Percentiles rank a stretch among this genome's conserved stretches.
Conservation (phyloP, 2,329 filamentous ascomycete genomes). For the Phaeomoniella chlamydospora region DNA sequence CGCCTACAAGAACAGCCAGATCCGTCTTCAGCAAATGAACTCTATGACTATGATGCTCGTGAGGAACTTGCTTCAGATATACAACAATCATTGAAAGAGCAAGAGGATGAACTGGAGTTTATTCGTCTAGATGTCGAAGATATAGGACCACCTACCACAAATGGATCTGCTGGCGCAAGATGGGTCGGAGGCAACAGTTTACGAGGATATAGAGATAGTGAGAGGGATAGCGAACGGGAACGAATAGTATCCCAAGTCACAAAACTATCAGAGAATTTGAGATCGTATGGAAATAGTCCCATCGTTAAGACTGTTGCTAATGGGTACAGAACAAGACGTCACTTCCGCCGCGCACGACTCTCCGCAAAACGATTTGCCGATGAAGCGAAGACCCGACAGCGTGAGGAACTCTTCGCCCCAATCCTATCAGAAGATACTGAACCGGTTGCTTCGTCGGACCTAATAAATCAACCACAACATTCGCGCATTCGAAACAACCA, state of each 20-base stretch:
- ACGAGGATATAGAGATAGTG: conserved; percentile 31
- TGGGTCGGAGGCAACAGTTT: conserved; percentile 17
- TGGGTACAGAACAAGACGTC: conserved; percentile 36
- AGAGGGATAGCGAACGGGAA: conserved; percentile 47
- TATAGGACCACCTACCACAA: conserved; percentile 22
- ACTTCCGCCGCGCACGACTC: conserved; percentile 72
- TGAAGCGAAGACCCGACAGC: conserved; percentile 59
- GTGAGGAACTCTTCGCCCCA: conserved; percentile 50
- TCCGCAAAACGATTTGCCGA: conserved; percentile 62
- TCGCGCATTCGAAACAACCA: conserved; percentile 15
- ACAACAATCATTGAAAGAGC: conserved; percentile 58
- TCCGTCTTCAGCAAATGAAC: conserved; percentile 49
- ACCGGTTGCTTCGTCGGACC: conserved; percentile 6
- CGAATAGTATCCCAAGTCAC: conserved; percentile 52
- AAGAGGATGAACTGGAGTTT: conserved; percentile 73
- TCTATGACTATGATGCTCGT: conserved; percentile 45
- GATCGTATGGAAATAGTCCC: conserved; percentile 36
- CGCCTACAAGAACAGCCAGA: conserved; percentile 45
- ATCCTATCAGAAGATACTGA: conserved; percentile 30
- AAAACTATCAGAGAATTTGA: conserved; percentile 56
- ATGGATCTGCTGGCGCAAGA: conserved; percentile 21
- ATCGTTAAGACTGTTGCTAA: no score
- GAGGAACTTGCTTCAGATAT: conserved; percentile 71
- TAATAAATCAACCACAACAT: background rate
- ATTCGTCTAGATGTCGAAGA: conserved; percentile 66